A percentile compares a stretch with the other conserved stretches of the same genome.
Conservation (phyloP, 805 yeast species). For the Spathaspora arborariae region DNA sequence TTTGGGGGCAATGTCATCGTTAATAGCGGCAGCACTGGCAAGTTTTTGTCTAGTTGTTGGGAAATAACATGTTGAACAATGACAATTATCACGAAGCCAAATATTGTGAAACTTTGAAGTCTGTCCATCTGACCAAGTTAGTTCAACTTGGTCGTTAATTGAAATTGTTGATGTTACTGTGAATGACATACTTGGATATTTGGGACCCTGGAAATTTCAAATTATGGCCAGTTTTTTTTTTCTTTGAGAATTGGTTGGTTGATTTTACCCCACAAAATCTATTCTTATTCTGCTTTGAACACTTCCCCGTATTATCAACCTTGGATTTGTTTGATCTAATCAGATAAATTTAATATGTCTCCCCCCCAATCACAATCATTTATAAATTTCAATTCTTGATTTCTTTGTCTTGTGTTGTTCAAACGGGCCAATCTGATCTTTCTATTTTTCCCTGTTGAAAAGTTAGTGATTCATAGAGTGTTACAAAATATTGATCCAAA, state of each 20-base stretch:
- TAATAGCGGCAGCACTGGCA: conserved; percentile 47
- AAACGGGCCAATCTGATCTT: too few relatives aligned
- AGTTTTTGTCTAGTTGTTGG: conserved; percentile 56
- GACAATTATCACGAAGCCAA: conserved; percentile 68
- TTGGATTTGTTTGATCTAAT: too few relatives aligned
- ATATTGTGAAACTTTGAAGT: conserved; percentile 38
- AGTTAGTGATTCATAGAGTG: too few relatives aligned
- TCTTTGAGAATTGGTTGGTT: neutral
- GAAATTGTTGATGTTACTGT: neutral
- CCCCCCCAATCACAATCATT: too few relatives aligned
- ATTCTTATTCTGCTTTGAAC: too few relatives aligned
- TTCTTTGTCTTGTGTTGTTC: too few relatives aligned
- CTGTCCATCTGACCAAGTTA: conserved; percentile 6
- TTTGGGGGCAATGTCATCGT: conserved; percentile 24
- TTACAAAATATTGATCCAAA: too few relatives aligned
- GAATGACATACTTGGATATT: neutral
- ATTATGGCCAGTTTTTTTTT: neutral
- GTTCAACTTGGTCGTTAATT: conserved; percentile 1
- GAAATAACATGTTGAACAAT: conserved; percentile 52
- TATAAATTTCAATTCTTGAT: too few relatives aligned
- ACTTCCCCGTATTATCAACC: too few relatives aligned
- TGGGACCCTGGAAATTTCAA: neutral
- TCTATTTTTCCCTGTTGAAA: too few relatives aligned
- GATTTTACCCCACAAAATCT: too few relatives aligned
- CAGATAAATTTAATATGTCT: too few relatives aligned